These are phyloP conservation scores for Pseudozyma pruni DNA, from an alignment of 1,284 basidiomycete species.

Conservation along the genomic window DNA sequence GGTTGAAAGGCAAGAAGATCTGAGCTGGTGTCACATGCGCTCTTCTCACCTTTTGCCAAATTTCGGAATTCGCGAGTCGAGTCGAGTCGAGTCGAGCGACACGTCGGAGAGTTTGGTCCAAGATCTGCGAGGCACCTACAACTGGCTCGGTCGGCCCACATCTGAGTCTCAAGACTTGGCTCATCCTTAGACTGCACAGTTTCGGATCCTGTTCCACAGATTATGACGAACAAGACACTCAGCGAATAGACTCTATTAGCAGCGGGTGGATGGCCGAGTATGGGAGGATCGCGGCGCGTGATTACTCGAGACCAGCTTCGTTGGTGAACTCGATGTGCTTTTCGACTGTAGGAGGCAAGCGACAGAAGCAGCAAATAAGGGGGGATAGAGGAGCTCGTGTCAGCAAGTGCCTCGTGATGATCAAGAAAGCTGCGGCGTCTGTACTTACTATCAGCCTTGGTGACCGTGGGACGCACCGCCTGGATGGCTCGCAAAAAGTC, in stretches of 20 bases:
- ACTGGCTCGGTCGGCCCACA: no score
- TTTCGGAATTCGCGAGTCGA: conserved; percentile 19
- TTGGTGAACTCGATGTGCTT: conserved; percentile 92
- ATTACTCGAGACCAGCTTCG: conserved; percentile 72
- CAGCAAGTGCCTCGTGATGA: no score
- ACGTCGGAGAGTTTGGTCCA: not conserved
- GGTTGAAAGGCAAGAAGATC: conserved; percentile 7
- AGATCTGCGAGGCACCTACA: not conserved
- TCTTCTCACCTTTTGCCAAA: not conserved
- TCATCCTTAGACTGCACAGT: no score
- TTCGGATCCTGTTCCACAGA: no score
- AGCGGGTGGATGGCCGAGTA: no score
- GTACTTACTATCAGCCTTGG: conserved; percentile 86
- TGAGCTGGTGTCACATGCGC: conserved; percentile 9
- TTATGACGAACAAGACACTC: no score
- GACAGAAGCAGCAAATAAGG: not conserved
- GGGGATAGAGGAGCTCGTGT: conserved; percentile 69
- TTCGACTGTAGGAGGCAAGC: conserved; percentile 67
- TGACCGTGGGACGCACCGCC: conserved; percentile 87
- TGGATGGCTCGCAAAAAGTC: conserved; percentile 90
- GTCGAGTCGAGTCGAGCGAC: conserved; percentile 15
- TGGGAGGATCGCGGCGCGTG: not conserved
- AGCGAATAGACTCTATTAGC: not conserved
- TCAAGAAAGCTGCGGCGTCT: no score
- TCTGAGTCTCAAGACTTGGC: no score